Base-by-base conservation (phyloP, 192 early-diverging fungal species). In the Entrophospora sp. region DNA sequence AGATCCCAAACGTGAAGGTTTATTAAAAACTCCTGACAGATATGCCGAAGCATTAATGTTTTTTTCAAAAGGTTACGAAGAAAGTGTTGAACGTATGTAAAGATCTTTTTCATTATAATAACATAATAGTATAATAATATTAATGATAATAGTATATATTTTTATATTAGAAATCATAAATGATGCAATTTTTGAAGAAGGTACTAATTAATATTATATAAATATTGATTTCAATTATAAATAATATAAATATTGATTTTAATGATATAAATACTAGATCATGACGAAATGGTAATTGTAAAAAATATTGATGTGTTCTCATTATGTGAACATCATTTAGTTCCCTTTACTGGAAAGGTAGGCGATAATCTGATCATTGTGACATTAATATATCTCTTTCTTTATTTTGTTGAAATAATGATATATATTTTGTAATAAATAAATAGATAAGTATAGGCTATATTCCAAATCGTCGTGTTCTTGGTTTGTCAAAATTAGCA, bases 231-330 rank as follows among this genome's bases (percentile, higher is more conserved):
- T n/a, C n/a, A n/a, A 43, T 12, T 31, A 24, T 16, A 27, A 9
- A 43, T 37, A 5, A 5, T 9, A 43, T 18, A 44, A 24, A 32
- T n/a, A 16, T 51, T 58, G 4, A 20, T 25, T n/a, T 9, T 43
- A 10, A 40, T 4, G 24, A 24, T n/a, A 27, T 13, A 31, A 13
- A 30, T 18, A 51, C 0, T 68, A 84, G 93, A 97, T 69, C 92
- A 97, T 72, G 94, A 97, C 57, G 97, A 98, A 69, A 99, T 99
- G 97, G 97, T 99, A 14, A 94, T 99, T 75, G 97, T 99, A 16
- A 92, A 89, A 68, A 86, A 97, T 76, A 95, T 99, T 55, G 91
- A 95, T 64, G 83, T 98, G 5, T 95, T 92, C 71, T 95, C 92
- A 5, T 75, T 99, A 61, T 99, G 97, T 74, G 97, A 99, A 77